phyloP scores from a whole-genome alignment of 1,139 yeast genomes.

The Hansenula sp. region DNA sequence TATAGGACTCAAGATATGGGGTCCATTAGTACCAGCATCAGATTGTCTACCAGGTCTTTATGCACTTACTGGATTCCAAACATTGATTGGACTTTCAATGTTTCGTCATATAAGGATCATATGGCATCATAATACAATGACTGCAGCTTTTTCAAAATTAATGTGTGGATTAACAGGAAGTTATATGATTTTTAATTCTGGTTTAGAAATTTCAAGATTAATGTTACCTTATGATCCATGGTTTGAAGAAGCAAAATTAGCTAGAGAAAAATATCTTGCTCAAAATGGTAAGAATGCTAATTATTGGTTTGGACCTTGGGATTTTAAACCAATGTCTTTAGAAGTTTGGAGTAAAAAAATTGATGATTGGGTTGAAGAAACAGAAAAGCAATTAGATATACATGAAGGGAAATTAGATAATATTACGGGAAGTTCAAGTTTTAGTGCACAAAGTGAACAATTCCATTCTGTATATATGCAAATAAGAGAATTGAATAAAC shows the following conservation, averaged over 20 bases:
- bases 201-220: slow-evolving; percentile 47
- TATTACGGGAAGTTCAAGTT: too few species aligned
- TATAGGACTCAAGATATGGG: slow-evolving; percentile 54
- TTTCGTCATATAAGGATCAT: slow-evolving; percentile 15
- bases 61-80: slow-evolving; percentile 43
- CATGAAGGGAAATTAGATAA: too few species aligned
- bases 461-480: slow-evolving; percentile 14
- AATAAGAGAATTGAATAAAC: slow-evolving; percentile 11
- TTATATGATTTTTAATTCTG: slow-evolving; percentile 26
- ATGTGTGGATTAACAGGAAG: slow-evolving; percentile 15
- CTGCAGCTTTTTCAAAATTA: slow-evolving; percentile 11
- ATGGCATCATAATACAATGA: slow-evolving; percentile 12
- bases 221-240: slow-evolving; percentile 57
- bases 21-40: slow-evolving; percentile 62
- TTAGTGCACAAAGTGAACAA: slow-evolving; percentile 10
- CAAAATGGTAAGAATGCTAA: slow-evolving; percentile 40
- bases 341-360: slow-evolving; percentile 41
- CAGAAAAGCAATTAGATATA: slow-evolving; percentile 4
- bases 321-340: slow-evolving; percentile 47
- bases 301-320: slow-evolving; percentile 60
- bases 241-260: slow-evolving; percentile 52
- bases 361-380: slow-evolving; percentile 24
- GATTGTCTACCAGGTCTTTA: slow-evolving; percentile 49
- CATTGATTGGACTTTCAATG: slow-evolving; percentile 36
- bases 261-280: slow-evolving; percentile 39